Percentiles rank a stretch among this genome's conserved stretches.
Conservation (phyloP, 1,139 yeast genomes). For the Pichiaceae sp. region DNA sequence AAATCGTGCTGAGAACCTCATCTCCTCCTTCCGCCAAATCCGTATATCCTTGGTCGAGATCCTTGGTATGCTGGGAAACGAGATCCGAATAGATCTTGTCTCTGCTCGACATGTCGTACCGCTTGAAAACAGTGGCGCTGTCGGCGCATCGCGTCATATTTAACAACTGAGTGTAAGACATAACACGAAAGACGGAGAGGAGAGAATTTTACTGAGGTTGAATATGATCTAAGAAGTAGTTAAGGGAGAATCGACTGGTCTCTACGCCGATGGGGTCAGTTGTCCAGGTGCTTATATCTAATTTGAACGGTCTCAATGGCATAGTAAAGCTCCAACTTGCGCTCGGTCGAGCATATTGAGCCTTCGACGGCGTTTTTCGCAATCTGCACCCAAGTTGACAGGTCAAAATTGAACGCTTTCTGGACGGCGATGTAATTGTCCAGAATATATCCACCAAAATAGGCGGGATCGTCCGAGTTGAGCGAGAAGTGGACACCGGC, state of each 20-base stretch:
- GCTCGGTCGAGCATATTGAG: slow-evolving; percentile 52
- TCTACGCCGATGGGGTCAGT: too few species aligned
- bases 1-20: background rate
- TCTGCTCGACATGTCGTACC: background rate
- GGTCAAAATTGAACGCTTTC: slow-evolving; percentile 49
- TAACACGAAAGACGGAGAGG: too few species aligned
- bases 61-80: background rate
- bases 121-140: background rate
- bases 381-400: slow-evolving; percentile 48
- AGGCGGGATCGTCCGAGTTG: slow-evolving; percentile 82
- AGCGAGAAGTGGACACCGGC: slow-evolving; percentile 62
- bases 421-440: slow-evolving; percentile 67
- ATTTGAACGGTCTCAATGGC: slow-evolving; percentile 28
- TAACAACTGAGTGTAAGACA: background rate
- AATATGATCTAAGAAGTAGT: too few species aligned
- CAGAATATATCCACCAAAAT: slow-evolving; percentile 73
- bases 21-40: background rate
- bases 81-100: background rate
- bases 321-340: slow-evolving; percentile 36
- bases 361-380: slow-evolving; percentile 59
- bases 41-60: background rate
- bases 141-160: slow-evolving; percentile 3
- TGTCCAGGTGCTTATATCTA: too few species aligned
- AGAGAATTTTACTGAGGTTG: too few species aligned
- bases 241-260: too few species aligned